Conservation (phyloP, 495 filamentous ascomycete genomes). For the Annulohypoxylon nitens region DNA sequence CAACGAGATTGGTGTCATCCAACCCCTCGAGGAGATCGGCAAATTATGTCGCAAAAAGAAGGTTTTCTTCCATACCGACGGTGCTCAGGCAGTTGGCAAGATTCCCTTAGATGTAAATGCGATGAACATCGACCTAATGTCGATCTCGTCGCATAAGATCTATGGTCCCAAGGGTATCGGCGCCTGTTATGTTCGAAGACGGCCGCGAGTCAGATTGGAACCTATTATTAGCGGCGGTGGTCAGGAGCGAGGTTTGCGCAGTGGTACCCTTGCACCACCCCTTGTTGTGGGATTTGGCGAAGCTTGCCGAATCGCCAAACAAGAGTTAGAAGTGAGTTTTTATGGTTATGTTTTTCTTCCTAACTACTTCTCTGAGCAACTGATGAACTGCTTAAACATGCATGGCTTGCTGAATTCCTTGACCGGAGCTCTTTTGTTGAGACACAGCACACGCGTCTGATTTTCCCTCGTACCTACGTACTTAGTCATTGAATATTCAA, state of each 20-base stretch:
- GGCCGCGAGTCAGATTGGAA: conserved; percentile 92
- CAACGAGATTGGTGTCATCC: conserved; percentile 98
- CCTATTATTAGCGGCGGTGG: conserved; percentile 97
- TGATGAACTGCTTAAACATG: conserved; percentile 81
- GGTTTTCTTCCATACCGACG: conserved; percentile 99
- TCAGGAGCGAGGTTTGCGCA: conserved; percentile 93
- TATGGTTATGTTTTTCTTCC: conserved; percentile 12
- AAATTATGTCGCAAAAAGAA: conserved; percentile 91
- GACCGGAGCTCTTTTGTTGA: conserved; percentile 65
- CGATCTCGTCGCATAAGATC: conserved; percentile 98
- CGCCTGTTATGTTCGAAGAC: conserved; percentile 92
- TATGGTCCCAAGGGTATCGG: conserved; percentile 98
- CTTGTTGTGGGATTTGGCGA: conserved; percentile 94
- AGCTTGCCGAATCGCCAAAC: conserved; percentile 88
- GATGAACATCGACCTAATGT: conserved; percentile 98
- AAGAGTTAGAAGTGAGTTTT: conserved; percentile 85
- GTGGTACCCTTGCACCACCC: conserved; percentile 91
- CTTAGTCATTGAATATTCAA: conserved; percentile 39
- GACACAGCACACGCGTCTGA: conserved; percentile 66
- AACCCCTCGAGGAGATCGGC: conserved; percentile 94
- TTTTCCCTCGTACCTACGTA: conserved; percentile 1
- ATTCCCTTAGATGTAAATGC: conserved; percentile 96
- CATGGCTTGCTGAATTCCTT: conserved; percentile 72
- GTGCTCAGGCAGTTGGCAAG: conserved; percentile 95
- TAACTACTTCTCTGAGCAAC: conserved; percentile 33